Percentiles rank a stretch among this genome's conserved stretches.
Evolutionary conservation across 345 rosid genomes (phyloP).

Genomic region (Murraya paniculata): DNA sequence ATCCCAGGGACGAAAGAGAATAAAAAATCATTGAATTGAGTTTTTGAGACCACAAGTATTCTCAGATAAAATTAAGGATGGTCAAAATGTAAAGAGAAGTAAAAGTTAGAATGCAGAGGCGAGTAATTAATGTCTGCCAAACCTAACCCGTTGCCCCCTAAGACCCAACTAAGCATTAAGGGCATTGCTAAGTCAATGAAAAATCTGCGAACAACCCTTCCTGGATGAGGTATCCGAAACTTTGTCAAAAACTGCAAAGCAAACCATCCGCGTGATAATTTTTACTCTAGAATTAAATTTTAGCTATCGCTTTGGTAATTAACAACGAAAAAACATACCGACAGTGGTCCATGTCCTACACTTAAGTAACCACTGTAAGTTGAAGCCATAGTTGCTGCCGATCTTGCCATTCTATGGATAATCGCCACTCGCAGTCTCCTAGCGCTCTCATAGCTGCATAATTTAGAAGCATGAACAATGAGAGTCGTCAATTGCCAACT

Average conservation of each 20-base stretch:
- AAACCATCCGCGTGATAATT: conserved; percentile 14
- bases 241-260: conserved; percentile 70
- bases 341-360: conserved; percentile 90
- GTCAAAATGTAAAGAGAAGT: too few relatives aligned
- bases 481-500: background rate
- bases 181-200: conserved; percentile 79
- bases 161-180: conserved; percentile 81
- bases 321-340: conserved; percentile 41
- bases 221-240: conserved; percentile 83
- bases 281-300: conserved; percentile 4
- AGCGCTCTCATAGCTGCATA: conserved; percentile 62
- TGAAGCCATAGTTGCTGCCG: conserved; percentile 96
- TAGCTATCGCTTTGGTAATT: background rate
- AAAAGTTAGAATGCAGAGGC: background rate
- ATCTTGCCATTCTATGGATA: conserved; percentile 90
- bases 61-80: background rate
- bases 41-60: background rate
- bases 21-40: background rate
- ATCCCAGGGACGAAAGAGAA: background rate
- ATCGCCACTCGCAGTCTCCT: conserved; percentile 77
- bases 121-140: background rate
- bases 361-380: conserved; percentile 91
- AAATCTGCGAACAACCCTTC: conserved; percentile 83
- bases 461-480: background rate
- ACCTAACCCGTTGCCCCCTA: conserved; percentile 86